Base-by-base conservation (phyloP, 768 basidiomycete species). In the Serendipita sp. region DNA sequence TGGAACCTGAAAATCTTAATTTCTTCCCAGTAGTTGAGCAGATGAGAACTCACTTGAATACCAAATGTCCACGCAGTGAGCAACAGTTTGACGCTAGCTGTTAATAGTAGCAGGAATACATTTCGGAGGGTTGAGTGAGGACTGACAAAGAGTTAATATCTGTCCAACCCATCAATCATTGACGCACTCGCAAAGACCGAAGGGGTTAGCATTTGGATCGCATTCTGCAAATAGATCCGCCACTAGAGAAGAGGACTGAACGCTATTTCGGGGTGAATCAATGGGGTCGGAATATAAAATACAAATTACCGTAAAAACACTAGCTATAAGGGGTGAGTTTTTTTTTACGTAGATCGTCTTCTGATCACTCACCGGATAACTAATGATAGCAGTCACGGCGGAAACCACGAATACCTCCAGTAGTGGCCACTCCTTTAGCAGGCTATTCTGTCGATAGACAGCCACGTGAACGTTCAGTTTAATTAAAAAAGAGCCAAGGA, bases 161-260 rank as follows among this genome's bases (percentile, higher is more conserved):
- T 18, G 46, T 3, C 36, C 18, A 8, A 11, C 44, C 10, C 38
- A 28, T 23, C 30, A 41, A 7, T 18, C 16, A 5, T 18, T 13
- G 23, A 73, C 85, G 68, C 70, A 87, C 86, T 88, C 87, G 85
- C 91, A 94, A 36, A 92, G 76, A 2, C 86, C 86, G 68, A 86
- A 86, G 67, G 83, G 85, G 70, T 86, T 83, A 4, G 79, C 79
- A 69, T 82, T 85, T 7, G 84, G 74, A 70, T 86, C 84, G 70
- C 91, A 94, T 73, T 92, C 90, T 68, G 85, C 83, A 73, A 92
- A 88, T 11, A 92, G 80, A 69, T 86, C 87, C 8, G 87, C 83
- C 4, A 93, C 91, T 23, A 92, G 78, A 71, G 91, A 89, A 0
- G 89, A 90, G 1, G 85, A 78, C 70, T 85, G 86, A 3, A 84